Conservation (phyloP, 345 rosid species). For the Streptanthus diversifolius region DNA sequence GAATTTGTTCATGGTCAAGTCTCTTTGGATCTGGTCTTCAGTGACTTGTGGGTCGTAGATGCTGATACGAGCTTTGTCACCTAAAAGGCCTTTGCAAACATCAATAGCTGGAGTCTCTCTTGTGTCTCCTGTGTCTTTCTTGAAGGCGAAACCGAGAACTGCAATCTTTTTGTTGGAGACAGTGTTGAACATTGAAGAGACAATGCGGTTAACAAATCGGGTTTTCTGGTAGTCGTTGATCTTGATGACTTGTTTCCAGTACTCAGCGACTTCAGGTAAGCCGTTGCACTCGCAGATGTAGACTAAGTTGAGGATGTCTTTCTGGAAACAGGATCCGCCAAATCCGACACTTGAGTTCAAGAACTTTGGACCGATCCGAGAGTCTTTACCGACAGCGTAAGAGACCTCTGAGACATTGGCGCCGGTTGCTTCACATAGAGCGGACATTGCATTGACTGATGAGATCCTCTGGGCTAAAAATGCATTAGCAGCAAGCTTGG, state of each 20-base stretch:
- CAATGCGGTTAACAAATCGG: constrained; percentile 81
- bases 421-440: constrained; percentile 88
- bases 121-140: constrained; percentile 92
- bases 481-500: constrained; percentile 94
- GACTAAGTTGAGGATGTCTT: constrained; percentile 78
- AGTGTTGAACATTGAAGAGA: constrained; percentile 87
- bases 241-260: constrained; percentile 96
- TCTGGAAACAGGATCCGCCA: constrained; percentile 92
- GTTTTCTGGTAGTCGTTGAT: constrained; percentile 85
- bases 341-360: constrained; percentile 87
- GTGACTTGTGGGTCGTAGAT: constrained; percentile 90
- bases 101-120: constrained; percentile 92
- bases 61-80: constrained; percentile 83
- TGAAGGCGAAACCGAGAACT: constrained; percentile 75
- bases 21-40: constrained; percentile 86
- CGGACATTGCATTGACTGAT: constrained; percentile 90
- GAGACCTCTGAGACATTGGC: constrained; percentile 78
- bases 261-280: constrained; percentile 87
- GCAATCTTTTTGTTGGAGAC: constrained; percentile 84
- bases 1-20: constrained; percentile 83
- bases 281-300: constrained; percentile 95
- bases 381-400: constrained; percentile 71
- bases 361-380: constrained; percentile 83
- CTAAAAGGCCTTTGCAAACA: constrained; percentile 86
- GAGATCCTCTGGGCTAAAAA: constrained; percentile 90